Percentiles rank a stretch among this genome's conserved stretches.
Conservation (phyloP, 306 rosid genomes). For the Glycine tomentella region DNA sequence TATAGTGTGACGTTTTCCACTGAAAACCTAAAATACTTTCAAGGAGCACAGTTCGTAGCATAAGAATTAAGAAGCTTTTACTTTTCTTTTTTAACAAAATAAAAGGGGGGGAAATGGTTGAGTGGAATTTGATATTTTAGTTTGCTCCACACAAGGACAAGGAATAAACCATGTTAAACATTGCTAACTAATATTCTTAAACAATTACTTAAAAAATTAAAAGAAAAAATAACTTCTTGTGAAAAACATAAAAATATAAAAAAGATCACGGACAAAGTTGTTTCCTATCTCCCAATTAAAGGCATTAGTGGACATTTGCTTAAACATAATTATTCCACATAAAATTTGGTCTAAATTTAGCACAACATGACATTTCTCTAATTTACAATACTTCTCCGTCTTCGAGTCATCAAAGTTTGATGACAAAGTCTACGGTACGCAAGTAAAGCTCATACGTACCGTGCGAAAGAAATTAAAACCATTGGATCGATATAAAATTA, state of each 20-base stretch:
- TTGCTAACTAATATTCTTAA: too few species aligned
- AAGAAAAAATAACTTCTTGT: too few species aligned
- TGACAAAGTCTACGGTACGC: too few species aligned
- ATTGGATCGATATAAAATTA: too few species aligned
- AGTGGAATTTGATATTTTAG: constrained; percentile 14
- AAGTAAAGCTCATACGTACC: too few species aligned
- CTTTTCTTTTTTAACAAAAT: neutral
- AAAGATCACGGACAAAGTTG: too few species aligned
- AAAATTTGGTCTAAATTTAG: neutral
- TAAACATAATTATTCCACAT: neutral
- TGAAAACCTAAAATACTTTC: constrained; percentile 56
- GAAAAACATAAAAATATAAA: too few species aligned
- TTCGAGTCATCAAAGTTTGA: neutral
- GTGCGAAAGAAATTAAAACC: too few species aligned
- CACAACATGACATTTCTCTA: constrained; percentile 16
- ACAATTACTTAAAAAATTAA: too few species aligned
- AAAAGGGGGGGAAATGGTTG: neutral
- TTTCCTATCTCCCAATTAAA: too few species aligned
- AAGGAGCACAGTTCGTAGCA: constrained; percentile 32
- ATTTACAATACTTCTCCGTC: neutral
- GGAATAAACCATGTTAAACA: constrained; percentile 10
- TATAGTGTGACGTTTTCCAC: constrained; percentile 58
- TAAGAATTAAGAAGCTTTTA: neutral
- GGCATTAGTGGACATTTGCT: too few species aligned
- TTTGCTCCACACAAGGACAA: neutral